phyloP scores from a whole-genome alignment of 1,284 basidiomycete species.

The Phylloboletellus chloephorus region DNA sequence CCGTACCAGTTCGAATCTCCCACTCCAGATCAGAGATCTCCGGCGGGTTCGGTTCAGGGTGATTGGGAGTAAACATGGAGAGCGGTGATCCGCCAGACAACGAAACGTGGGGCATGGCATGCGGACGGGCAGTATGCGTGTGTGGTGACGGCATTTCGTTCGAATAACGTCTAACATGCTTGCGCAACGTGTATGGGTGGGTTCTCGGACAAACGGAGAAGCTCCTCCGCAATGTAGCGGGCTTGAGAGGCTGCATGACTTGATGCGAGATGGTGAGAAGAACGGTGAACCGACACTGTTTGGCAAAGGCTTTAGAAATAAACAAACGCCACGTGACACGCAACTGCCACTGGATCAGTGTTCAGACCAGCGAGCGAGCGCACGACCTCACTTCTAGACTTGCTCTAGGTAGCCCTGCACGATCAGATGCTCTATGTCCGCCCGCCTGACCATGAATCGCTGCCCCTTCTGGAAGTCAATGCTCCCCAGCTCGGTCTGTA shows the following conservation, averaged over 20 bases:
- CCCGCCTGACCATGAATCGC: conserved; percentile 78
- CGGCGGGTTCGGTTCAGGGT: conserved; percentile 6
- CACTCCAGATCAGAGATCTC: conserved; percentile 47
- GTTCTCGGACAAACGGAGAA: background rate
- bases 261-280: background rate
- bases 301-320: conserved; percentile 28
- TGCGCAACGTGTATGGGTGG: background rate
- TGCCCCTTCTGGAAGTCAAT: conserved; percentile 88
- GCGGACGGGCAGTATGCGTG: conserved; percentile 5
- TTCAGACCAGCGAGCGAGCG: no score
- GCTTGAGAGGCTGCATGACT: conserved; percentile 15
- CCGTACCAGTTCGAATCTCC: conserved; percentile 60
- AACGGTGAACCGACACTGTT: conserved; percentile 17
- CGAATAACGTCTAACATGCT: conserved; percentile 5
- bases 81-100: conserved; percentile 24
- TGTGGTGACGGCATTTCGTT: conserved; percentile 2
- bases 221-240: background rate
- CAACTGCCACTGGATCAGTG: no score
- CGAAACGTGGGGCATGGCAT: conserved; percentile 1
- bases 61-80: conserved; percentile 29
- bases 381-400: conserved; percentile 36
- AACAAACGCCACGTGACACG: conserved; percentile 25
- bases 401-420: conserved; percentile 88
- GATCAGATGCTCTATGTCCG: conserved; percentile 88
- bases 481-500: conserved; percentile 82